Evolutionary conservation across 2,329 filamentous ascomycete species (phyloP).

Genomic region (Colletotrichum sp.): DNA sequence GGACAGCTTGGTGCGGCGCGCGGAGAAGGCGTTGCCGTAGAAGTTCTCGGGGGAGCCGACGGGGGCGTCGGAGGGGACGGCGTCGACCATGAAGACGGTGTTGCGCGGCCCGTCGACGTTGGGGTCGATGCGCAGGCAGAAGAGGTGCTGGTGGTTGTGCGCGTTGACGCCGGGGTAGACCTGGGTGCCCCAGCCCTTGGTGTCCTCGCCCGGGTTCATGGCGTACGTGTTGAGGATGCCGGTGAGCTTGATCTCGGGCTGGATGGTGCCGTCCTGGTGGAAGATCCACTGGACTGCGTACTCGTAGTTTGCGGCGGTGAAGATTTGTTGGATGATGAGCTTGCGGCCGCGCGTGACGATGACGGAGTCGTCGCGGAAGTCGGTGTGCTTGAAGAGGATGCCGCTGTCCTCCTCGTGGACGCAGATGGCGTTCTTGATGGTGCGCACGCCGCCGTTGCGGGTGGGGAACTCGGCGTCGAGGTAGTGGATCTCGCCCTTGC

Average conservation of each 20-base stretch:
- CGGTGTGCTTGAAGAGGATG: constrained; percentile 92
- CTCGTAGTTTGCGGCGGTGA: constrained; percentile 96
- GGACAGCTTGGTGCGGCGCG: constrained; percentile 78
- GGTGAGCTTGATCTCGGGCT: constrained; percentile 89
- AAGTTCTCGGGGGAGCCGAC: constrained; percentile 83
- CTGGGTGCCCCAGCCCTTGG: constrained; percentile 86
- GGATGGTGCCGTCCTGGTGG: constrained; percentile 89
- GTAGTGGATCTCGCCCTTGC: constrained; percentile 91
- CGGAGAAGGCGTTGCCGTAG: constrained; percentile 90
- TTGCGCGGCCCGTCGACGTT: constrained; percentile 87
- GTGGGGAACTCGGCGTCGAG: constrained; percentile 88
- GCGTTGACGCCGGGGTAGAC: constrained; percentile 91
- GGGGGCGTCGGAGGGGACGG: constrained; percentile 70
- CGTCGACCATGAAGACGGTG: constrained; percentile 84
- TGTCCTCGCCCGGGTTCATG: constrained; percentile 80
- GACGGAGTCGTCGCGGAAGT: constrained; percentile 88
- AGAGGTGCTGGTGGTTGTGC: constrained; percentile 95
- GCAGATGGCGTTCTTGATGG: constrained; percentile 93
- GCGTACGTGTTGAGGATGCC: constrained; percentile 92
- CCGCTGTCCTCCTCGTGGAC: constrained; percentile 94
- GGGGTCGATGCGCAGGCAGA: constrained; percentile 86
- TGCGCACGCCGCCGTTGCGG: constrained; percentile 72
- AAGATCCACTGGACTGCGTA: constrained; percentile 82
- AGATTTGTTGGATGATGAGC: constrained; percentile 87
- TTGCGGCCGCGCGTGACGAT: constrained; percentile 88